Evolutionary conservation across 441 rosid species (phyloP).

Genomic region (Pelargonium australe): DNA sequence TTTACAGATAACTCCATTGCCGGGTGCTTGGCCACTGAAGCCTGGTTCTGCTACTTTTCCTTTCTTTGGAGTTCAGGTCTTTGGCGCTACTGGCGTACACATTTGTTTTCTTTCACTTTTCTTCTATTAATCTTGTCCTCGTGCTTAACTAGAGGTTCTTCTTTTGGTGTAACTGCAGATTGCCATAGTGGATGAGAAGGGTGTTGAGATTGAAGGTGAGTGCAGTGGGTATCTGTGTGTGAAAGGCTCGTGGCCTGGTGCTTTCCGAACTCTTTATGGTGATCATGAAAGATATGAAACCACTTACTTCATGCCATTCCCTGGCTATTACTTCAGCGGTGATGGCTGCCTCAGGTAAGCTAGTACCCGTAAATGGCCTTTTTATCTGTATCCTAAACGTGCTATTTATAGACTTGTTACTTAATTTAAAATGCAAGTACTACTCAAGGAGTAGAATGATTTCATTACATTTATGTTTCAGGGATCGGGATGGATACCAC

Average conservation of each 20-base stretch:
- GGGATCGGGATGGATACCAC: slow-evolving; percentile 96
- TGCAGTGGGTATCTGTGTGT: slow-evolving; percentile 92
- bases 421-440: no score
- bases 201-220: slow-evolving; percentile 86
- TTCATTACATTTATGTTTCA: slow-evolving; percentile 32
- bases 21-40: slow-evolving; percentile 99
- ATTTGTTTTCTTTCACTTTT: background rate
- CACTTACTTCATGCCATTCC: slow-evolving; percentile 88
- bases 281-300: slow-evolving; percentile 99
- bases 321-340: slow-evolving; percentile 90
- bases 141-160: slow-evolving; percentile 15
- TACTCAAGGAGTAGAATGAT: background rate
- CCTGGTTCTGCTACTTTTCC: slow-evolving; percentile 99
- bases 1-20: slow-evolving; percentile 84
- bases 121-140: slow-evolving; percentile 3
- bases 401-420: no score
- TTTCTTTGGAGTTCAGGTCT: slow-evolving; percentile 97
- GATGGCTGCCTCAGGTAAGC: slow-evolving; percentile 89
- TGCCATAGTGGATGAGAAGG: slow-evolving; percentile 91
- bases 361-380: no score
- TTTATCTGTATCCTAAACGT: no score
- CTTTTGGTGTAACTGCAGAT: slow-evolving; percentile 44
- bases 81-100: slow-evolving; percentile 14
- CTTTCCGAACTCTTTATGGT: slow-evolving; percentile 90
- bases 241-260: slow-evolving; percentile 96